phyloP scores from a whole-genome alignment of 306 rosid genomes.

The Carpinus viminea region DNA sequence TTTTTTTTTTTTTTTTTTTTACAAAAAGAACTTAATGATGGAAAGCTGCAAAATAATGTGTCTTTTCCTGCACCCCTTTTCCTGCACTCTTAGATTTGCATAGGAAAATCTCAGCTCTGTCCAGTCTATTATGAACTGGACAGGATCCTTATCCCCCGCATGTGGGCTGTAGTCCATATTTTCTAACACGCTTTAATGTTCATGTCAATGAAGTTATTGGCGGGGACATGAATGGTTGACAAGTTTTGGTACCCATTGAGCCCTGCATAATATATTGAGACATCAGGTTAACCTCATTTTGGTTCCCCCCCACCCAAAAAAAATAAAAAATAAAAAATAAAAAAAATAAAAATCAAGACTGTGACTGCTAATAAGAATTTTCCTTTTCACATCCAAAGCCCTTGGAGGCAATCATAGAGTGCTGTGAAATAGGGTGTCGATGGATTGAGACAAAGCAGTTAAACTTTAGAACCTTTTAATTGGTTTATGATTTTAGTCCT shows the following conservation, averaged over 20 bases:
- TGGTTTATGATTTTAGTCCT: background rate
- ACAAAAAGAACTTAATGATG: too few relatives aligned
- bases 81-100: too few relatives aligned
- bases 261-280: background rate
- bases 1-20: too few relatives aligned
- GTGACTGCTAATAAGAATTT: constrained; percentile 6
- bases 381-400: background rate
- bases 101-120: too few relatives aligned
- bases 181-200: too few relatives aligned
- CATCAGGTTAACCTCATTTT: background rate
- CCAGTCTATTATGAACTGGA: too few relatives aligned
- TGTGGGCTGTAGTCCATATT: background rate
- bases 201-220: background rate
- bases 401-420: background rate
- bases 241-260: background rate
- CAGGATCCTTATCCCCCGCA: too few relatives aligned
- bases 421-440: background rate
- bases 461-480: background rate
- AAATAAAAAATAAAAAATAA: too few relatives aligned
- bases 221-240: background rate
- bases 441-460: background rate
- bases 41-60: too few relatives aligned
- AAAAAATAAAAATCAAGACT: background rate
- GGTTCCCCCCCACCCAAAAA: too few relatives aligned
- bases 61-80: too few relatives aligned